Base-by-base conservation (phyloP, 2,329 filamentous ascomycete species). In the Didymella sp. region DNA sequence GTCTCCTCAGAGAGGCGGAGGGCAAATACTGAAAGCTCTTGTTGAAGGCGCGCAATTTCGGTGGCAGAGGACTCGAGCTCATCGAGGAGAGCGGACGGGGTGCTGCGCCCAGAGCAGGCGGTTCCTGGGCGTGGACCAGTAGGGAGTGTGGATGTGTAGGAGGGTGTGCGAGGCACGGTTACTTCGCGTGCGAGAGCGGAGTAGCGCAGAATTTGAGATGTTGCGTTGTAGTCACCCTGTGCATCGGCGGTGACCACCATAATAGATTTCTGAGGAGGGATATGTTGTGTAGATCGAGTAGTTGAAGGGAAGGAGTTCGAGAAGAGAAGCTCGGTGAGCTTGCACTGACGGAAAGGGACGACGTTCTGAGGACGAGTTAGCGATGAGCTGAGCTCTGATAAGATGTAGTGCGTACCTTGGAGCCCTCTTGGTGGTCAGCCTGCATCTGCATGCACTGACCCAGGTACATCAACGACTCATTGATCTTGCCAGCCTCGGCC, bases 241-340 rank as follows among this genome's bases (percentile, higher is more conserved):
- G 95, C 91, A 70, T 99, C 94, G 3, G 94, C 95, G 0, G 94
- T 96, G 15, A 98, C 94, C 54, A 99, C 90, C 93, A 99, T 98
- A 68, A 96, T 87, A 1, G 89, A 93, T 69, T 90, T 93, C 73
- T 98, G 95, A 0, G 92, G 90, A 24, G 72, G 64, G 53, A 75
- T 74, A 57, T 76, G 73, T 63, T 81, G 58, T 51, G 79, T 15
- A 76, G 79, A 72, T 55, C 83, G 79, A 33, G 81, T 76, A 41
- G 68, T 67, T 69, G 79, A 69, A 49, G 82, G 71, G 66, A 81
- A 81, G 28, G 77, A 80, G 69, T 83, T 82, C 51, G 77, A 80
- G 73, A 83, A 83, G 57, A 82, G 77, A 6, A 82, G 74, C 59
- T 83, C 81, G 22, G 81, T 83, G 51, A 83, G 77, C 62, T 83